Evolutionary conservation across 2,329 filamentous ascomycete species (phyloP).

Genomic region (Tolypocladium nubicola): DNA sequence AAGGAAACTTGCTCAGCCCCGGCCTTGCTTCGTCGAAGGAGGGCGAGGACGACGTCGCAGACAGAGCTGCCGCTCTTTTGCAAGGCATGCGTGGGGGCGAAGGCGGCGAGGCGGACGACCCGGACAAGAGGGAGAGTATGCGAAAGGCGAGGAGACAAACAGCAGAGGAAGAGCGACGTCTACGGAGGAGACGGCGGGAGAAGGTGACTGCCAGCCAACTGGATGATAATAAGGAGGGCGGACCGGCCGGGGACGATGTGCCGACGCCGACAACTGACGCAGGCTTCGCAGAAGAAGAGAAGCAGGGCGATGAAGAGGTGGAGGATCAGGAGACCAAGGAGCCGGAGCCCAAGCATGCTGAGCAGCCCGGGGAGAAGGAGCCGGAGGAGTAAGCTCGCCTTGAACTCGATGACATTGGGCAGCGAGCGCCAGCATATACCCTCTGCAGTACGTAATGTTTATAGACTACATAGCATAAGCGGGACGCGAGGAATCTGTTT

Average conservation of each 20-base stretch:
- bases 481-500: slow-evolving; percentile 1
- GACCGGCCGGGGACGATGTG: slow-evolving; percentile 6
- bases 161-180: slow-evolving; percentile 66
- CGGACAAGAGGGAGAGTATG: slow-evolving; percentile 47
- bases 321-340: slow-evolving; percentile 6
- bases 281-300: slow-evolving; percentile 4
- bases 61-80: slow-evolving; percentile 71
- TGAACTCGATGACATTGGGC: slow-evolving; percentile 10
- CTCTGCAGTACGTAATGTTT: slow-evolving; percentile 26
- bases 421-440: slow-evolving; percentile 10
- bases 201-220: slow-evolving; percentile 34
- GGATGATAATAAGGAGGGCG: slow-evolving; percentile 14
- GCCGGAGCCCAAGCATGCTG: slow-evolving; percentile 2
- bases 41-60: slow-evolving; percentile 65
- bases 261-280: slow-evolving; percentile 4
- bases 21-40: slow-evolving; percentile 31
- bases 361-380: slow-evolving; percentile 5
- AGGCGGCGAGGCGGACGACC: slow-evolving; percentile 38
- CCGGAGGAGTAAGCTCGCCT: slow-evolving; percentile 4
- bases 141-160: slow-evolving; percentile 55
- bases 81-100: slow-evolving; percentile 69
- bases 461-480: slow-evolving; percentile 13
- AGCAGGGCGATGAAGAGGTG: slow-evolving; percentile 1
- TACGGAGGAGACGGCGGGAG: slow-evolving; percentile 55
- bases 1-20: slow-evolving; percentile 42